Base-by-base conservation (phyloP, 2,329 filamentous ascomycete genomes). In the Scortechinia acanthostroma region DNA sequence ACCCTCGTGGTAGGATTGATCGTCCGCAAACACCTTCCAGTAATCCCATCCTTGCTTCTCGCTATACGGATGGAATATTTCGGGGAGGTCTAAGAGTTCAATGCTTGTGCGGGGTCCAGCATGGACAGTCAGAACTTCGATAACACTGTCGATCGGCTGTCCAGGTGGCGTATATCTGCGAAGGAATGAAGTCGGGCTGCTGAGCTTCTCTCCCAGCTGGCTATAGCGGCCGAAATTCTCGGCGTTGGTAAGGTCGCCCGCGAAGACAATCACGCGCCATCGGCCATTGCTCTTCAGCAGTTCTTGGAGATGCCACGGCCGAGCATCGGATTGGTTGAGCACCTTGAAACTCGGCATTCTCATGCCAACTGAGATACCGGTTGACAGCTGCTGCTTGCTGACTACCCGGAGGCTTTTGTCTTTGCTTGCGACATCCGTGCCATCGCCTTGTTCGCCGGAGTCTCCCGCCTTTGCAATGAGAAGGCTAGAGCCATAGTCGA, bases 101-200 rank as follows among this genome's bases (percentile, higher is more conserved):
- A 74, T 62, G 0, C 71, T 62, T 0, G 52, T 56, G 25, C 80
- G 65, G 20, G 66, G 66, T 0, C 76, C 65, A 2, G 70, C 68
- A 55, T 87, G 83, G 0, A 84, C 61, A 0, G 79, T 77, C 2
- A 86, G 55, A 0, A 86, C 63, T 22, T 85, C 80, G 23, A 87
- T 66, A 3, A 78, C 51, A 40, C 50, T 53, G 44, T 54, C 55
- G 14, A 53, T 49, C 2, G 28, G 46, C 21, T 43, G 51, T 3
- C 46, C 53, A 1, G 47, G 33, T 2, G 68, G 66, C 1, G 68
- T 74, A 43, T 65, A 66, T n/a, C 53, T 60, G n/a, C 48, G 58
- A 14, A 81, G 54, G 46, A 80, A 65, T 1, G 63, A 60, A 1
- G 53, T 42, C 0, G 60, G 58, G 0, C 51, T 48, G 6, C 50